Evolutionary conservation across 2,329 filamentous ascomycete species (phyloP).

Genomic region (Neobulgaria alba): DNA sequence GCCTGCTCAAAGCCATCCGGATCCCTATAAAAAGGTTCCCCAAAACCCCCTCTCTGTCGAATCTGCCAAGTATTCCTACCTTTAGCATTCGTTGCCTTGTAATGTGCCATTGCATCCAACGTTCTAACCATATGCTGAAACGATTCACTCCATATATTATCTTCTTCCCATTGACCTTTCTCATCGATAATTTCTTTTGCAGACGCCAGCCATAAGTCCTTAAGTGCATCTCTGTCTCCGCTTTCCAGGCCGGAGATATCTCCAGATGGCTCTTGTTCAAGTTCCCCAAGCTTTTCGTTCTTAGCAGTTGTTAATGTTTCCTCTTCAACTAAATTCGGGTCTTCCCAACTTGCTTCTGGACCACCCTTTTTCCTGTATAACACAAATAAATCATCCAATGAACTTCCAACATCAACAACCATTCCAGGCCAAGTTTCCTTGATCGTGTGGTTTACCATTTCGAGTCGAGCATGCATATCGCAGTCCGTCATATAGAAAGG

Average conservation of each 20-base stretch:
- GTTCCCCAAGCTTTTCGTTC: slow-evolving; percentile 1
- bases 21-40: slow-evolving; percentile 45
- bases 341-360: slow-evolving; percentile 15
- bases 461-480: slow-evolving; percentile 43
- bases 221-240: no score
- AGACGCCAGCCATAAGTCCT: neutral
- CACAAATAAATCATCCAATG: slow-evolving; percentile 37
- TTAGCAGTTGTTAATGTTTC: neutral
- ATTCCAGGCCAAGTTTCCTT: slow-evolving; percentile 33
- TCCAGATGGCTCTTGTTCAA: neutral
- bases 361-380: slow-evolving; percentile 37
- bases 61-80: slow-evolving; percentile 45
- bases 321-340: neutral
- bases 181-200: neutral
- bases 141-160: slow-evolving; percentile 20
- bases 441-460: slow-evolving; percentile 37
- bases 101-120: slow-evolving; percentile 26
- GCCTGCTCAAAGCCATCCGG: slow-evolving; percentile 36
- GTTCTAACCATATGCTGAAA: slow-evolving; percentile 25
- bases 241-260: neutral
- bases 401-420: slow-evolving; percentile 38
- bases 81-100: slow-evolving; percentile 22
- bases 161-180: slow-evolving; percentile 13
- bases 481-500: slow-evolving; percentile 47
- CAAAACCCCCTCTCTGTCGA: slow-evolving; percentile 41